Evolutionary conservation across 345 rosid species (phyloP).

Genomic region (Odontarrhena argentea): DNA sequence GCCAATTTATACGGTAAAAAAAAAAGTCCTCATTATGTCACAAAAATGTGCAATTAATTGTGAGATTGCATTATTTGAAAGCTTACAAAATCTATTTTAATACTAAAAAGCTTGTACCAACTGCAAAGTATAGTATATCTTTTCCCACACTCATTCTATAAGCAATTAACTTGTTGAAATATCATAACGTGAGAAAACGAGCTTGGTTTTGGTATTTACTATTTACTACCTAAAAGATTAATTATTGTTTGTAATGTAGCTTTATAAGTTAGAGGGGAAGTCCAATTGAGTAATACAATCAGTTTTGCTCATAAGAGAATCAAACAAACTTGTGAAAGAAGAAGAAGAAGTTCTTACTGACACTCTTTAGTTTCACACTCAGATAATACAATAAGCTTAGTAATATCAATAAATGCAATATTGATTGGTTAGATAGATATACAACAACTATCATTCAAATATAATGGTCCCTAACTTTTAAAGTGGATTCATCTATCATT

Average conservation of each 20-base stretch:
- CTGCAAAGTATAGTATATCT: constrained; percentile 26
- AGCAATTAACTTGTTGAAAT: constrained; percentile 6
- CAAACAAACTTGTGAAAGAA: constrained; percentile 26
- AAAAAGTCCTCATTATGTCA: too few relatives aligned
- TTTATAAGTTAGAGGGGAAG: not conserved
- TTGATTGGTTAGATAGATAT: constrained; percentile 32
- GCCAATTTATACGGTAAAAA: not conserved
- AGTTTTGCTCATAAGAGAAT: not conserved
- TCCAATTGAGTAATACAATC: not conserved
- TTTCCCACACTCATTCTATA: constrained; percentile 18
- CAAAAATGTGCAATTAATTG: constrained; percentile 8
- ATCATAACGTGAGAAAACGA: constrained; percentile 13
- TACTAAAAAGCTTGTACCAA: constrained; percentile 7
- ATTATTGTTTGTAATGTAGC: not conserved
- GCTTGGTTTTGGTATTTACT: constrained; percentile 7
- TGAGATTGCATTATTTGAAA: not conserved
- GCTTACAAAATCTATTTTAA: not conserved
- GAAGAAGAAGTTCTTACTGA: constrained; percentile 30
- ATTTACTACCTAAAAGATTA: constrained; percentile 1
- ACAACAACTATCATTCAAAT: constrained; percentile 30
- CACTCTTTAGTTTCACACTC: constrained; percentile 34
- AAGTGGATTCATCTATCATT: constrained; percentile 35
- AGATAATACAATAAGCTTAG: constrained; percentile 7
- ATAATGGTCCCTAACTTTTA: constrained; percentile 38
- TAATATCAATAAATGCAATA: constrained; percentile 31